Percentiles rank a stretch among this genome's conserved stretches.
Conservation (phyloP, 192 early-diverging fungal species). For the Coemansia sp. region DNA sequence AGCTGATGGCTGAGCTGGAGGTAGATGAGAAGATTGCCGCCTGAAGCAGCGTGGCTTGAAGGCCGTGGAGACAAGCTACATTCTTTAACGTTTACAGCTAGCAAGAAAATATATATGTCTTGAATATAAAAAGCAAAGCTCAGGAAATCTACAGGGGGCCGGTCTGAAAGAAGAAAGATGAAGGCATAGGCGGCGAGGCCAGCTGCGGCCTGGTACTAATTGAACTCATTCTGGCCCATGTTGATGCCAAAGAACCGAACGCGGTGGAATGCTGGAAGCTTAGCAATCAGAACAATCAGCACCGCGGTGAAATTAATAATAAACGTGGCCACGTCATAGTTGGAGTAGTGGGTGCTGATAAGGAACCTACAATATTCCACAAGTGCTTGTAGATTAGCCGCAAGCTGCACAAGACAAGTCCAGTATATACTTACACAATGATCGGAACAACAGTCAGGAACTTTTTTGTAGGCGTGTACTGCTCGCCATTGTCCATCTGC, state of each 20-base stretch:
- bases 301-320: conserved; percentile 85
- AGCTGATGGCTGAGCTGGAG: conserved; percentile 60
- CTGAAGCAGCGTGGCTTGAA: no score
- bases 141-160: conserved; percentile 5
- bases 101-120: no score
- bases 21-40: conserved; percentile 49
- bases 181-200: background rate
- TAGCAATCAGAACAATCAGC: conserved; percentile 82
- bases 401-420: background rate
- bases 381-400: background rate
- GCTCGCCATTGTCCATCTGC: conserved; percentile 96
- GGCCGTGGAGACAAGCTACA: no score
- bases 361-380: conserved; percentile 61
- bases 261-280: conserved; percentile 84
- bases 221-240: conserved; percentile 54
- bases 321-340: conserved; percentile 91
- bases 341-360: conserved; percentile 91
- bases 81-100: no score
- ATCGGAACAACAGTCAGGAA: conserved; percentile 94
- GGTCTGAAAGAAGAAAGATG: background rate
- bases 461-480: conserved; percentile 98
- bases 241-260: conserved; percentile 97
- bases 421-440: conserved; percentile 68
- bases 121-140: no score
- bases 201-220: conserved; percentile 11